Base-by-base conservation (phyloP, 208 protist genomes). In the Acanthamoeba triangularis region DNA sequence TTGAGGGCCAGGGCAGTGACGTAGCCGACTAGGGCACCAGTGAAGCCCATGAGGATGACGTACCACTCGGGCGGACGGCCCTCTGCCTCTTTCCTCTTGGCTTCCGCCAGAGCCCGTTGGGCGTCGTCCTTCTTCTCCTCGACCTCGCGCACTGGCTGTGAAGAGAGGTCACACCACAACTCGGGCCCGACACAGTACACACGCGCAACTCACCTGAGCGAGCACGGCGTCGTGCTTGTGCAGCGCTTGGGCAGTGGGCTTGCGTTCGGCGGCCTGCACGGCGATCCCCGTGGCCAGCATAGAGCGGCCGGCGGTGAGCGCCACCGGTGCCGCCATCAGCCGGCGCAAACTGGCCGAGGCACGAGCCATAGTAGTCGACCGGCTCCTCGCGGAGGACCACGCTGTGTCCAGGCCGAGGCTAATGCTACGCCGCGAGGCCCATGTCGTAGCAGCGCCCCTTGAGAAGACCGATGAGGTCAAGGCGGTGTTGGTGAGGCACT, bases 21-120 rank as follows among this genome's bases (percentile, higher is more conserved):
- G 49, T 87, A 87, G 78, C 78, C 78, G 28, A 87, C 78, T 3
- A 87, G 5, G 49, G 78, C 78, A 28, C 78, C 78, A 20, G 78
- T 87, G 49, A 87, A 87, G 41, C 78, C 78, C 78, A 87, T 87
- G 47, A 87, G 78, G 49, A 87, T 87, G n/a, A 87, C 78, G 49
- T 87, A 87, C 78, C 78, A 87, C 78, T 87, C 78, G 47, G 78
- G 78, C 25, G 78, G 78, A 8, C 78, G 78, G 10, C 44, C 49
- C 78, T 87, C 78, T 16, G 78, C 78, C 49, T 87, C 78, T 20
- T 87, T 87, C 44, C 33, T 54, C 78, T 87, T 87, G 23, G 41
- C 78, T 3, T 87, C 78, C 7, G 49, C 49, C 78, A 44, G 5
- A 2, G 37, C 78, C 18, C 69, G 69, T 35, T 49, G 69, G 35